Conservation (phyloP, 192 early-diverging fungal genomes). For the Cetraspora pellucida region DNA sequence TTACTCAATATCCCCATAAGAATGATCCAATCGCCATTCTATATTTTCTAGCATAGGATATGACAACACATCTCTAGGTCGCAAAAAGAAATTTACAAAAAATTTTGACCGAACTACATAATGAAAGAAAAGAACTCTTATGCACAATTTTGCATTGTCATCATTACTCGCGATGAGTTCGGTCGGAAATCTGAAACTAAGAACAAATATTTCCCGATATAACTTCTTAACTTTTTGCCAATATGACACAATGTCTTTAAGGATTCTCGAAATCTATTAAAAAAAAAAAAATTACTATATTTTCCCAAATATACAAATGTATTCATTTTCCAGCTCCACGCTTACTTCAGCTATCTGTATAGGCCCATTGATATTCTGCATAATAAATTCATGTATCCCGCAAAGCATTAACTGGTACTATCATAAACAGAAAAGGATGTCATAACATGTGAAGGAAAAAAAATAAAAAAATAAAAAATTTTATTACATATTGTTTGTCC, state of each 20-base stretch:
- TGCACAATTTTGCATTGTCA: neutral
- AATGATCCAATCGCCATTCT: neutral
- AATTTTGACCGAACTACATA: neutral
- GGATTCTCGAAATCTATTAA: neutral
- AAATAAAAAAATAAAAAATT: neutral
- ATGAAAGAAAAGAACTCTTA: neutral
- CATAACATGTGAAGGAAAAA: neutral
- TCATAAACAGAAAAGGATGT: neutral
- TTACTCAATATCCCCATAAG: neutral
- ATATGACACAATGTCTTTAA: neutral
- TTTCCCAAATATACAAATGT: neutral
- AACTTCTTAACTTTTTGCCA: constrained; percentile 2
- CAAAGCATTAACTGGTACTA: neutral
- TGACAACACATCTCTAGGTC: neutral
- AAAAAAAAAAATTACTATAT: neutral
- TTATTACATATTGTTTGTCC: neutral
- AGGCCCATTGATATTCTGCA: neutral
- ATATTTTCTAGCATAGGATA: neutral
- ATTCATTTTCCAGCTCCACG: neutral
- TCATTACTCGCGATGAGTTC: neutral
- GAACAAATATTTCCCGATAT: neutral
- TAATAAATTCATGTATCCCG: neutral
- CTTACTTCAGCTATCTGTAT: neutral
- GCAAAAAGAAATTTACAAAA: neutral
- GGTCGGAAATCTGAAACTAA: constrained; percentile 10